Base-by-base conservation (phyloP, 345 rosid species). In the Capsella bursapastoris region DNA sequence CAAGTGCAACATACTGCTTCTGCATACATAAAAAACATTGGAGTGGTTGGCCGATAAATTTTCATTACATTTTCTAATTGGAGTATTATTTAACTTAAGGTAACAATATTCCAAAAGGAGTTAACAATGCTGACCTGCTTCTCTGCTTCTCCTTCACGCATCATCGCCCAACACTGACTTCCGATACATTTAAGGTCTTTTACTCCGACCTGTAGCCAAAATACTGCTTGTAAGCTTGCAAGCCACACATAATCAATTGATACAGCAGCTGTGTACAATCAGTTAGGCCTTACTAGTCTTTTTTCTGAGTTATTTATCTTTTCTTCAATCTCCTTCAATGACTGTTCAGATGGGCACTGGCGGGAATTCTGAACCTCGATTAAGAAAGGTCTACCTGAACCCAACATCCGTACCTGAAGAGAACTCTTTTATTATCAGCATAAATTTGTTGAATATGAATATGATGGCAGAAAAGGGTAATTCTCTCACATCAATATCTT, bases 121-220 rank as follows among this genome's bases (percentile, higher is more conserved):
- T 41, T 71, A 14, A 16, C 55, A 79, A 58, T 64, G 64, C 12
- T 38, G 35, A 67, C 97, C 96, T 91, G 97, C 74, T 94, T 94
- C 76, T 94, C 98, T 51, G 96, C 84, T 85, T 94, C 98, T 66
- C 98, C 98, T 85, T 94, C 98, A 58, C 90, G 98, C 94, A 94
- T 94, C 81, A 88, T 77, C 51, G 80, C 56, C 98, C 98, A 93
- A 50, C 89, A 90, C 29, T 89, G 81, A 82, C 82, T 84, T 57
- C 86, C 87, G n/a, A 88, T 87, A 43, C 72, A 80, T 78, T 74
- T 85, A 44, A 93, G 89, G 74, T 86, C 88, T 83, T 78, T 91
- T 56, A 94, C 83, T 34, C 85, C 83, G 15, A 90, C 91, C 98
- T 93, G 82, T 80, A 85, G 37, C 61, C 57, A 76, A 32, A 29